A percentile compares a stretch with the other conserved stretches of the same genome.
phyloP scores from a whole-genome alignment of 805 yeast genomes.

The Starmerella bombicola region DNA sequence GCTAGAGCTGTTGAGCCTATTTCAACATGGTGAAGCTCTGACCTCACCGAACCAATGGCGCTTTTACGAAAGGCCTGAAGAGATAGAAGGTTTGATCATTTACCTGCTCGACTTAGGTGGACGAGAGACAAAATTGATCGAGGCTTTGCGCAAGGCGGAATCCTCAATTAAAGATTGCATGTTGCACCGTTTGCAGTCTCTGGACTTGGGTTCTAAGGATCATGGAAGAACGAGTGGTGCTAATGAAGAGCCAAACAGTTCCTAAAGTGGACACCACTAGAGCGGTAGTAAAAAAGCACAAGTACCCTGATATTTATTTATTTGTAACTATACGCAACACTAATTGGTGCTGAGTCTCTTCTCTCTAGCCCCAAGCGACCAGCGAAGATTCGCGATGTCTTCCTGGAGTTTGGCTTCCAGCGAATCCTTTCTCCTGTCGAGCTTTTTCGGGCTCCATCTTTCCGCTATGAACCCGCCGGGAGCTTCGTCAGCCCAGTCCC shows the following conservation, averaged over 20 bases:
- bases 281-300: too few relatives aligned
- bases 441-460: slow-evolving; percentile 37
- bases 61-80: slow-evolving; percentile 19
- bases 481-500: slow-evolving; percentile 27
- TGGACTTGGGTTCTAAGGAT: too few relatives aligned
- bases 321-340: too few relatives aligned
- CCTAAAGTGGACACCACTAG: too few relatives aligned
- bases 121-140: slow-evolving; percentile 18
- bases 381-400: background rate
- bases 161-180: slow-evolving; percentile 2
- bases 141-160: slow-evolving; percentile 13
- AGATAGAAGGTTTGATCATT: slow-evolving; percentile 10
- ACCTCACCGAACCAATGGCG: slow-evolving; percentile 21
- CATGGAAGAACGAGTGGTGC: too few relatives aligned
- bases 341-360: too few relatives aligned
- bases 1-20: slow-evolving; percentile 10
- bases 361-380: too few relatives aligned
- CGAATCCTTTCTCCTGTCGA: slow-evolving; percentile 8
- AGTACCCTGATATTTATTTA: too few relatives aligned
- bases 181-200: slow-evolving; percentile 4
- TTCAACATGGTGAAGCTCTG: slow-evolving; percentile 11
- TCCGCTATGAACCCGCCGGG: slow-evolving; percentile 36
- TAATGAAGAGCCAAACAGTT: too few relatives aligned
- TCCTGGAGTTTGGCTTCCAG: slow-evolving; percentile 5
- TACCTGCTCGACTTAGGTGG: slow-evolving; percentile 11